Conservation (phyloP, 2,329 filamentous ascomycete genomes). For the Fusarium praegraminearum region DNA sequence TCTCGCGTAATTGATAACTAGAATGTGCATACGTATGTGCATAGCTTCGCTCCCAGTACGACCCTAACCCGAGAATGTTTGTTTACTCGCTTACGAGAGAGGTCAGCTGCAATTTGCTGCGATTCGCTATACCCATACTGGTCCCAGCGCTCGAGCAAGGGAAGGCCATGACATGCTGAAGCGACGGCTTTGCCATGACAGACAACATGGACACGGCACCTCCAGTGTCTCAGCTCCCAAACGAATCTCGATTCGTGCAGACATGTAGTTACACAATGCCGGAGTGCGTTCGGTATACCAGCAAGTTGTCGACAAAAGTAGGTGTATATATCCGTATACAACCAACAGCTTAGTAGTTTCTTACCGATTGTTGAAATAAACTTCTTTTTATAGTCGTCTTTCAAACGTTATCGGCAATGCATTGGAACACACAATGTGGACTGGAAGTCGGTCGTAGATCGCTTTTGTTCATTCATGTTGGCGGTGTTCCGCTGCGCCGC, state of each 20-base stretch:
- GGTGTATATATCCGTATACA: background rate
- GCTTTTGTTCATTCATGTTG: background rate
- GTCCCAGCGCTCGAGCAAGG: slow-evolving; percentile 34
- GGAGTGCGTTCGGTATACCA: background rate
- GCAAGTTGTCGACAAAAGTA: background rate
- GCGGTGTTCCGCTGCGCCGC: slow-evolving; percentile 10
- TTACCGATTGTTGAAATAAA: background rate
- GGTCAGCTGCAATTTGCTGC: slow-evolving; percentile 3
- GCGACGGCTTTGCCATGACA: slow-evolving; percentile 34
- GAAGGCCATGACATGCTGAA: slow-evolving; percentile 39
- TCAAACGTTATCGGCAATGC: background rate
- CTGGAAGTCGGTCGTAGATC: background rate
- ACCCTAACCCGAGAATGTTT: background rate
- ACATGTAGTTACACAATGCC: background rate
- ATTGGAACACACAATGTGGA: background rate
- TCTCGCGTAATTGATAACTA: background rate
- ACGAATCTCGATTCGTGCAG: background rate
- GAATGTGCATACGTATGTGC: background rate
- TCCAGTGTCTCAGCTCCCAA: slow-evolving; percentile 34
- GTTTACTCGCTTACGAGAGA: slow-evolving; percentile 7
- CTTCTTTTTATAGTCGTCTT: background rate
- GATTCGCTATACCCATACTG: slow-evolving; percentile 5
- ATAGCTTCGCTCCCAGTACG: background rate
- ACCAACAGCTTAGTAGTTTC: background rate
- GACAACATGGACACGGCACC: slow-evolving; percentile 45